Base-by-base conservation (phyloP, 768 basidiomycete genomes). In the Termitomyces sp. region DNA sequence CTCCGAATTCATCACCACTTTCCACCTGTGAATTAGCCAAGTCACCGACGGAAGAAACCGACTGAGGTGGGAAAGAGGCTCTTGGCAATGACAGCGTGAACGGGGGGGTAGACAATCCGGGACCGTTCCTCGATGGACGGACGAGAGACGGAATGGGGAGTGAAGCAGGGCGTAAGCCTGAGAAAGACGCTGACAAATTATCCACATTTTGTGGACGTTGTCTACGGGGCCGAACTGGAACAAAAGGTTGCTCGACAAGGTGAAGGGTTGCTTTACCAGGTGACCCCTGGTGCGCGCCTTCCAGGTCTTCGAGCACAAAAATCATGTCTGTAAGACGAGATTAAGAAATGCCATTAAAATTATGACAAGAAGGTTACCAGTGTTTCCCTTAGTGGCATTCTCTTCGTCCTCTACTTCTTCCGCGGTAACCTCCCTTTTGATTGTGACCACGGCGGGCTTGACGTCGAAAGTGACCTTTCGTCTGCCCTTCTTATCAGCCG, bases 391-490 rank as follows among this genome's bases (percentile, higher is more conserved):
- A 41, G 66, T 66, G 41, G 64, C 67, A 40, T 56, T 57, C 43
- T 66, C 67, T 26, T 67, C 69, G 56, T 74, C 71, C 43, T 70
- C 72, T 44, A 69, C 70, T 46, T 68, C 66, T 57, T 71, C 72
- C 20, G 70, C 59, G 36, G 70, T 71, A 18, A 72, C 66, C 58
- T 78, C 71, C 30, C 70, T 70, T 33, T 79, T 75, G 61, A 80
- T 79, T n/a, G 79, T 75, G 28, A 78, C 72, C 12, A 81, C 78
- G 41, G 77, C 83, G 23, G 85, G 81, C 67, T 86, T 75, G 51
- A 87, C 81, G 62, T 91, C 82, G 65, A 91, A 91, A 9, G 87
- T 89, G 33, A 91, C 87, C 69, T 84, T 88, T 61, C 83, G 77
- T 70, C 85, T 89, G 52, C 78, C 76, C 75, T 88, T 75, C 47